Evolutionary conservation across 345 rosid species (phyloP).

Genomic region (Eucalyptus albens): DNA sequence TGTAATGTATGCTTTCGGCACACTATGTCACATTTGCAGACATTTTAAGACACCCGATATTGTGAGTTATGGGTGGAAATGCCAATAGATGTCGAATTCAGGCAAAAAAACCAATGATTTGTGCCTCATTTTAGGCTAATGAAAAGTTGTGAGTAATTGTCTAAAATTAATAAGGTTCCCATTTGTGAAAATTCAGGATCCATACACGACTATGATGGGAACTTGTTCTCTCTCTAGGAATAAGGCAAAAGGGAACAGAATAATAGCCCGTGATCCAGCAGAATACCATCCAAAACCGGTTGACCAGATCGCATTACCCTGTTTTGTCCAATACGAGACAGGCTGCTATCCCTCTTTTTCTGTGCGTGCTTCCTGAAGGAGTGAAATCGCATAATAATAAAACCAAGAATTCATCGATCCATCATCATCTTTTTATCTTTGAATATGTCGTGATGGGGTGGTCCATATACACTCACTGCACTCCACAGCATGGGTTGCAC

Average conservation of each 20-base stretch:
- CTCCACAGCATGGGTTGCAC: not conserved
- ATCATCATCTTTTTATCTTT: not conserved
- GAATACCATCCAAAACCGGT: not conserved
- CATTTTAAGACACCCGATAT: not conserved
- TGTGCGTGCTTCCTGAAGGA: not conserved
- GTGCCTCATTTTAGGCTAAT: not conserved
- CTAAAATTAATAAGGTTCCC: not conserved
- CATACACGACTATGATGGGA: not conserved
- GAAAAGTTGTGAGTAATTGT: not conserved
- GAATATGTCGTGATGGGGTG: not conserved
- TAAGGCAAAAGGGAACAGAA: not conserved
- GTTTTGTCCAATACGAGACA: not conserved
- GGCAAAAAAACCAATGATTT: not conserved
- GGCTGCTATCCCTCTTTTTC: not conserved
- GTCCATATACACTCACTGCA: not conserved
- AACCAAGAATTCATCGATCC: not conserved
- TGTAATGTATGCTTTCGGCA: not conserved
- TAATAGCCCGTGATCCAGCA: not conserved
- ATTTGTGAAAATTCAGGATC: not conserved
- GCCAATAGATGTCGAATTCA: not conserved
- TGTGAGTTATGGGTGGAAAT: not conserved
- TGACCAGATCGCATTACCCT: not conserved
- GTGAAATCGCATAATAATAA: not conserved
- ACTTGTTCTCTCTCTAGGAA: not conserved
- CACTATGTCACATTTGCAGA: accelerated